These are phyloP conservation scores for Hypoxylon subgilvum DNA, from an alignment of 495 filamentous ascomycete genomes.

Conservation along the genomic window DNA sequence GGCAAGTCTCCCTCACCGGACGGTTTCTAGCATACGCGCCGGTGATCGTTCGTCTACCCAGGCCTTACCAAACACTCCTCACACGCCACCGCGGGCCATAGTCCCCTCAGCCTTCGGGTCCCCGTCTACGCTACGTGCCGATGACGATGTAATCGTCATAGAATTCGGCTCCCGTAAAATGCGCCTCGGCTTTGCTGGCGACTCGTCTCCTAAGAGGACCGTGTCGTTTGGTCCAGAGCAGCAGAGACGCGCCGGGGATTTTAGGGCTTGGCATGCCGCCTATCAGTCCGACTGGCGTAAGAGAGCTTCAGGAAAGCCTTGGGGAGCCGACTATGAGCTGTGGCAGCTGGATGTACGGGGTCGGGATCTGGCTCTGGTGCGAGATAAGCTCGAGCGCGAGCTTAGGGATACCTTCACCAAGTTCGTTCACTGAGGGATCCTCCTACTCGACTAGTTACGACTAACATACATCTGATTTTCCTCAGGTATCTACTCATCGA, in stretches of 20 bases:
- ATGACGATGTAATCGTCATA: conserved; percentile 83
- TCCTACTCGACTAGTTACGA: conserved; percentile 8
- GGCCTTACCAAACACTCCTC: conserved; percentile 47
- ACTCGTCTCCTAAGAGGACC: conserved; percentile 72
- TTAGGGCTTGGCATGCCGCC: conserved; percentile 68
- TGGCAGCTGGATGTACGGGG: conserved; percentile 78
- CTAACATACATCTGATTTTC: conserved; percentile 9
- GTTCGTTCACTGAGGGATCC: conserved; percentile 39
- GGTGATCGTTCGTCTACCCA: conserved; percentile 42
- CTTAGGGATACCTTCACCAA: conserved; percentile 85
- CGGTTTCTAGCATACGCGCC: conserved; percentile 59
- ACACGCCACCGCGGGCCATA: conserved; percentile 65
- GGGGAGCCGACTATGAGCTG: conserved; percentile 77
- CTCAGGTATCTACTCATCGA: conserved; percentile 75
- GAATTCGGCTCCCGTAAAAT: conserved; percentile 83
- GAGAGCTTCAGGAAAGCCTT: conserved; percentile 56
- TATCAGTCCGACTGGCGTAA: conserved; percentile 56
- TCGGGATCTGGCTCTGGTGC: conserved; percentile 76
- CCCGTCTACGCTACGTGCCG: conserved; percentile 73
- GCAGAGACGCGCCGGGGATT: conserved; percentile 82
- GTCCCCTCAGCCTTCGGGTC: conserved; percentile 69
- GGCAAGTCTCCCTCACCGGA: conserved; percentile 52
- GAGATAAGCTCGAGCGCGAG: conserved; percentile 85
- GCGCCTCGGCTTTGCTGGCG: conserved; percentile 84
- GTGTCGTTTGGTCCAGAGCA: conserved; percentile 73